Evolutionary conservation across 129 eudicot species (phyloP).

Genomic region (Lactuca saligna): DNA sequence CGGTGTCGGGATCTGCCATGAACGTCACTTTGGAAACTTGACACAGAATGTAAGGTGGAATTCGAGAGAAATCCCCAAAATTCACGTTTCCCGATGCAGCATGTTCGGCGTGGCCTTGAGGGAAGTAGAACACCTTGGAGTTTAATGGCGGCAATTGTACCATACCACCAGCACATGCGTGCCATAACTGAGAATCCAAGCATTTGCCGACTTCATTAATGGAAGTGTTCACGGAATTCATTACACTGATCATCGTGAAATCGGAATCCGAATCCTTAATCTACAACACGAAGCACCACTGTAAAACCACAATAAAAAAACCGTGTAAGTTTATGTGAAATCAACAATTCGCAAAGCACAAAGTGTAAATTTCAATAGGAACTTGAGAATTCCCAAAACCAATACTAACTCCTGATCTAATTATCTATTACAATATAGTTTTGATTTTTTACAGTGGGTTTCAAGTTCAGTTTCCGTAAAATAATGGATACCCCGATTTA

Average conservation of each 20-base stretch:
- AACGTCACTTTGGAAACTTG: slow-evolving; percentile 37
- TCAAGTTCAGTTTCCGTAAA: not conserved
- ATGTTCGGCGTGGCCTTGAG: slow-evolving; percentile 83
- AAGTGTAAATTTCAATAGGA: not conserved
- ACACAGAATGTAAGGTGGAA: slow-evolving; percentile 41
- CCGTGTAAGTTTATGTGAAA: slow-evolving; percentile 5
- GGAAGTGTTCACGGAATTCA: slow-evolving; percentile 42
- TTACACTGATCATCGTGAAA: slow-evolving; percentile 42
- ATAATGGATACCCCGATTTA: not conserved
- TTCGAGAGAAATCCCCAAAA: slow-evolving; percentile 38
- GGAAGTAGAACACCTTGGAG: slow-evolving; percentile 71
- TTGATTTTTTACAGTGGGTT: not conserved
- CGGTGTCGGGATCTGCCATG: slow-evolving; percentile 45
- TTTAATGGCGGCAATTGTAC: slow-evolving; percentile 51
- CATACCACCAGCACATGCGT: slow-evolving; percentile 66
- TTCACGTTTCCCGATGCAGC: slow-evolving; percentile 39
- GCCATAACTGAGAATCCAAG: slow-evolving; percentile 82
- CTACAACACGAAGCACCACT: slow-evolving; percentile 7
- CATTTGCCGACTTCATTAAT: slow-evolving; percentile 51
- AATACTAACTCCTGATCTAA: not conserved
- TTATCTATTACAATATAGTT: not conserved
- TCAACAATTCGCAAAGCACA: slow-evolving; percentile 7
- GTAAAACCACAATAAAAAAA: not conserved
- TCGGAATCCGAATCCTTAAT: slow-evolving; percentile 1
- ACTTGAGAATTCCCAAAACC: not conserved